phyloP scores from a whole-genome alignment of 306 rosid genomes.

The Begonia masoniana region DNA sequence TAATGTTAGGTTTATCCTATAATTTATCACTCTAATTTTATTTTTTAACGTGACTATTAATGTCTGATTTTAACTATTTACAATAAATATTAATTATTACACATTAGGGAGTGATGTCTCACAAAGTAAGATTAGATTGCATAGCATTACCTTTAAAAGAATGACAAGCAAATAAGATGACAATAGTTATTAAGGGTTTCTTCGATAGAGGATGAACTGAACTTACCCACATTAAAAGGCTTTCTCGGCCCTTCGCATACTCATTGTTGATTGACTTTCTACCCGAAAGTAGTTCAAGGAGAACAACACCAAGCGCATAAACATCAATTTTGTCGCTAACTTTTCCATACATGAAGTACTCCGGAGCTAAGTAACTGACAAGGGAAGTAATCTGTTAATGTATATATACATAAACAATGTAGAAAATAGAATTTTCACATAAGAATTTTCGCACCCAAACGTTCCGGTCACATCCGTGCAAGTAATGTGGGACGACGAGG shows the following conservation, averaged over 20 bases:
- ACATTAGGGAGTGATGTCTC: too few relatives aligned
- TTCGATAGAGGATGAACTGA: neutral
- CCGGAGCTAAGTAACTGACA: conserved; percentile 93
- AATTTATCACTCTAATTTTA: too few relatives aligned
- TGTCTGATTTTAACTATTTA: too few relatives aligned
- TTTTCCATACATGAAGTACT: conserved; percentile 87
- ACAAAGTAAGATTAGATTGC: too few relatives aligned
- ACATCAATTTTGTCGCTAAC: conserved; percentile 86
- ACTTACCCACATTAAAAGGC: conserved; percentile 95
- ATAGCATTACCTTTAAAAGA: too few relatives aligned
- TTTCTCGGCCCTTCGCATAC: conserved; percentile 57
- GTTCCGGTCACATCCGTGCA: conserved; percentile 91
- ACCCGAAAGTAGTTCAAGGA: conserved; percentile 91
- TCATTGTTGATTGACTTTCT: conserved; percentile 62
- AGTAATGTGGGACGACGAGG: conserved; percentile 44
- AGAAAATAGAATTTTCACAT: too few relatives aligned
- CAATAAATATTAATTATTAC: too few relatives aligned
- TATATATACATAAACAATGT: too few relatives aligned
- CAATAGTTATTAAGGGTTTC: too few relatives aligned
- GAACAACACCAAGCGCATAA: conserved; percentile 89
- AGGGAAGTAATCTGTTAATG: neutral
- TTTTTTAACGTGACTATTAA: too few relatives aligned
- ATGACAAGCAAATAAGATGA: too few relatives aligned
- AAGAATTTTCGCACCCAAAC: conserved; percentile 43
- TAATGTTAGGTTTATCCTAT: too few relatives aligned